Base-by-base conservation (phyloP, 495 filamentous ascomycete species). In the Clohesyomyces aquaticus region DNA sequence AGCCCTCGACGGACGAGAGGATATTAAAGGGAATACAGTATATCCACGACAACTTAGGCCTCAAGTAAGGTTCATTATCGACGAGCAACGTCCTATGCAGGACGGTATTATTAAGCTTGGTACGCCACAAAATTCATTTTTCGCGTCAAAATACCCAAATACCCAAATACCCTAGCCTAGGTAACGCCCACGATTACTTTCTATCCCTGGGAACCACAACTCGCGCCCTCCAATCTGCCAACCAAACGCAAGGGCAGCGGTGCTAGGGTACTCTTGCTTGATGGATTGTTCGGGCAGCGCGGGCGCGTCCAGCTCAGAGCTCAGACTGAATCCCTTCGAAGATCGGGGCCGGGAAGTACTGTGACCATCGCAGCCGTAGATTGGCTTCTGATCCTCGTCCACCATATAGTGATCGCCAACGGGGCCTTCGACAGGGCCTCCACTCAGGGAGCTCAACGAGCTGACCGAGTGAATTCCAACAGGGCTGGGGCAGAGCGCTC, bases 381-480 rank as follows among this genome's bases (percentile, higher is more conserved):
- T 72, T 38, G 56, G 55, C 29, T 68, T 68, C 12, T 51, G 61
- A 23, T 72, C 65, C 19, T 73, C 72, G 41, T 71, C 60, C 56
- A 74, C 74, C 57, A 71, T 62, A 16, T 67, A 59, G 21, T 75
- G 73, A 25, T 66, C 55, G 14, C 61, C 64, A 14, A 71, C 63
- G 9, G 69, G 63, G 41, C 66, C 63, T 32, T 71, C 72, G 1
- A 65, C 70, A 6, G 72, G 62, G 2, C 71, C 73, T 27, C 73
- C 74, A 48, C 65, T 72, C n/a, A 73, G 41, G n/a, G 74, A 74
- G 54, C 70, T 72, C 18, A 67, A 61, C 16, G 73, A 75, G 57
- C 69, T 73, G 52, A 71, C 66, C 1, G 74, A 73, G 43, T 68
- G 69, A 48, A 55, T 71, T 4, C 59, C 66, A 18, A 54, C 68